Conservation (phyloP, 805 yeast species). For the Isabelozyma heimii region DNA sequence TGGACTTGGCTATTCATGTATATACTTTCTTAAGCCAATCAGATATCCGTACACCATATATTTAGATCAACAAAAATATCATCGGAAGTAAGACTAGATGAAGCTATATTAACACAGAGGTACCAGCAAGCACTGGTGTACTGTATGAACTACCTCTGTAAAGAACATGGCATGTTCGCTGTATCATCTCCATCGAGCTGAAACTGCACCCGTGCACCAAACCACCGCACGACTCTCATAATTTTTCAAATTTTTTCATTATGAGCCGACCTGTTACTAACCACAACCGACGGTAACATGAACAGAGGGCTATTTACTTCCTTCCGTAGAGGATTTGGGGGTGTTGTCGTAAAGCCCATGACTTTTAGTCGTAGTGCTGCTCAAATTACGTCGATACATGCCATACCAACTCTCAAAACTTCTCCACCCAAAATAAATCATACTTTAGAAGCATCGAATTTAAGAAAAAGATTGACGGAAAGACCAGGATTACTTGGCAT, state of each 20-base stretch:
- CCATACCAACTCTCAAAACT: constrained; percentile 48
- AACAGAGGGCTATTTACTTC: neutral
- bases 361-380: constrained; percentile 34
- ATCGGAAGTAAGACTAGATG: no score
- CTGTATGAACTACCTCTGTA: no score
- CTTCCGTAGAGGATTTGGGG: neutral
- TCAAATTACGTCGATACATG: constrained; percentile 47
- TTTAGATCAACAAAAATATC: no score
- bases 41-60: no score
- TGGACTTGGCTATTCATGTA: no score
- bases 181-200: no score
- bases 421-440: constrained; percentile 55
- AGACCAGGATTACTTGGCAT: constrained; percentile 85
- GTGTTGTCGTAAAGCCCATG: neutral
- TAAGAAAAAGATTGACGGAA: constrained; percentile 65
- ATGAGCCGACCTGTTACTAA: neutral
- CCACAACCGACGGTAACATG: neutral
- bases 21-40: no score
- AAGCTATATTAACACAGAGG: no score
- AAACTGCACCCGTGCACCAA: neutral
- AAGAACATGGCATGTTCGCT: no score
- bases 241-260: neutral
- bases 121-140: no score
- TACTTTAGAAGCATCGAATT: constrained; percentile 65
- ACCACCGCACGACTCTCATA: neutral